Base-by-base conservation (phyloP, 495 filamentous ascomycete species). In the Xylaria cubensis region DNA sequence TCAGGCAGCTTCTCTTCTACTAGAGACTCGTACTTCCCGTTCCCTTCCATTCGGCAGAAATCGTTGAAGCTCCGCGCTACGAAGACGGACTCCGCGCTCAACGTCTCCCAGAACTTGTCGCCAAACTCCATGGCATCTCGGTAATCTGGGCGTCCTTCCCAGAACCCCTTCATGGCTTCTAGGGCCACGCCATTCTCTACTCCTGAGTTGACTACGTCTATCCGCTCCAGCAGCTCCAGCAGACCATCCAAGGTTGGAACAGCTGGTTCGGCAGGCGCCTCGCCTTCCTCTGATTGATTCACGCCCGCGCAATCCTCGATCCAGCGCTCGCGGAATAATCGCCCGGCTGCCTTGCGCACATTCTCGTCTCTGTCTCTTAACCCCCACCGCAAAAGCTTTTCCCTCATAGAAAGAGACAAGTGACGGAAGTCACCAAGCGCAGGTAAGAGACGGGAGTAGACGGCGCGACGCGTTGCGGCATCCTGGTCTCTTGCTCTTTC, bases 311-410 rank as follows among this genome's bases (percentile, higher is more conserved):
- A 96, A 78, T 98, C 94, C 76, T 98, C 94, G 68, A 99, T 92
- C 96, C 96, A 99, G 6, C 94, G 89, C 79, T 97, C 95, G 71
- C 91, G 91, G 83, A 98, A 99, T 55, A 98, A 84, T 58, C 94
- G 91, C 13, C 90, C 92, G 2, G 96, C 94, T 2, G 97, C 95
- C 80, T 97, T 95, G 39, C 94, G 90, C 41, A 98, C 96, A 75
- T 92, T 94, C 74, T 98, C 94, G 74, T 99, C 97, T 75, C 96
- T 90, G 79, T 99, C 96, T 41, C 95, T 91, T 50, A 99, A 82
- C 41, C 96, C 96, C 95, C 95, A 99, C 13, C 97, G 89, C 53
- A 99, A 89, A 26, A 99, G 86, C 80, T 98, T 98, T 80, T 98
- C 97, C 74, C 96, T 85, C 92, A 98, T 97, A 2, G 90, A 92